phyloP scores from a whole-genome alignment of 345 rosid species.

The Citrus mangshanensis region DNA sequence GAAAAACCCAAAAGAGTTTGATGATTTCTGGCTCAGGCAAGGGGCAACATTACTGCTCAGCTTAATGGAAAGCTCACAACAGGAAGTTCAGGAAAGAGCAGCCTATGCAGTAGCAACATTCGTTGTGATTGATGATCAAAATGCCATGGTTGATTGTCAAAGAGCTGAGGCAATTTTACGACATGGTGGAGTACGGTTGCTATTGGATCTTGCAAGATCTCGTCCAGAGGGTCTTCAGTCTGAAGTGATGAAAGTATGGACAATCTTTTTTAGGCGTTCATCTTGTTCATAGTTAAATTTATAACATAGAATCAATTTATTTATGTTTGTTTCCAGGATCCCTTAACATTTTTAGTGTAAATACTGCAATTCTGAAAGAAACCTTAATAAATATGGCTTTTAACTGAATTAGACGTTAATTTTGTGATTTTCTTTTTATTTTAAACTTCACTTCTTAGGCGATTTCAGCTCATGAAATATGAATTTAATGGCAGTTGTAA shows the following conservation, averaged over 20 bases:
- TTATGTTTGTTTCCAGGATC: neutral
- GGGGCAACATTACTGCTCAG: constrained; percentile 26
- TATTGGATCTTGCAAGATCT: constrained; percentile 34
- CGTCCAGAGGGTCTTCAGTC: constrained; percentile 36
- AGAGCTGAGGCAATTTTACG: constrained; percentile 32
- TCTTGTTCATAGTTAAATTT: neutral
- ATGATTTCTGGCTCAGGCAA: constrained; percentile 35
- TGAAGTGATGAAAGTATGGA: constrained; percentile 33
- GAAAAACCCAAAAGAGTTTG: constrained; percentile 25
- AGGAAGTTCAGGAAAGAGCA: constrained; percentile 42
- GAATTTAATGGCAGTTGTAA: neutral
- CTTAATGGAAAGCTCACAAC: constrained; percentile 31
- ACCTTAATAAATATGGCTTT: neutral
- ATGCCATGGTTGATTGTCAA: constrained; percentile 30
- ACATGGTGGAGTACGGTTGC: constrained; percentile 29
- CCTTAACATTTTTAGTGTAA: neutral
- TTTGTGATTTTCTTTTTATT: neutral
- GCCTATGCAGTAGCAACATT: constrained; percentile 38
- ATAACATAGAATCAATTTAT: too few species aligned
- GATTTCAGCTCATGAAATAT: constrained; percentile 2
- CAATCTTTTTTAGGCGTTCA: neutral
- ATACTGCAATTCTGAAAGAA: neutral
- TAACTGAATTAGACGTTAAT: neutral
- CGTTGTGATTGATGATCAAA: constrained; percentile 38
- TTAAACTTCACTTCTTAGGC: neutral